Conservation (phyloP, 352 stramenopile genomes). For the Pythium brachiatum region DNA sequence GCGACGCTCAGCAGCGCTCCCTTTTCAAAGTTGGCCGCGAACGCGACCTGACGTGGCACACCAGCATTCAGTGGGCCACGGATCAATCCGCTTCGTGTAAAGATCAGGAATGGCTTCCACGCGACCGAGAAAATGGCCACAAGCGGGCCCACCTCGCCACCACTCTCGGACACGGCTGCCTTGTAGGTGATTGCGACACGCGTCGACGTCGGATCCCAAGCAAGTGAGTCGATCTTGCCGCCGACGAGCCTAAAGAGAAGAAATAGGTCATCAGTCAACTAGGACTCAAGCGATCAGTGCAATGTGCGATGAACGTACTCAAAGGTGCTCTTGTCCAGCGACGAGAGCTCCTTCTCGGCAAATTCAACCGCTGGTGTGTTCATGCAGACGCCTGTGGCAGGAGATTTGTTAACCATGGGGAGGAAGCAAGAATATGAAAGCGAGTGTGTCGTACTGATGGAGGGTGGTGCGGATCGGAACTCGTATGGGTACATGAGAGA, state of each 20-base stretch:
- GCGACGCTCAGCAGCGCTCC: slow-evolving; percentile 65
- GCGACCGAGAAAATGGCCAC: slow-evolving; percentile 69
- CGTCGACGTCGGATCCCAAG: slow-evolving; percentile 69
- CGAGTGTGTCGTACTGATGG: slow-evolving; percentile 41
- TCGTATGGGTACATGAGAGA: slow-evolving; percentile 68
- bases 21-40: slow-evolving; percentile 68
- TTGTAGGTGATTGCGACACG: slow-evolving; percentile 67
- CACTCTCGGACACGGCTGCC: slow-evolving; percentile 10
- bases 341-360: slow-evolving; percentile 54
- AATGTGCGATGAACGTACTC: too few species aligned
- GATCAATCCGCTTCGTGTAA: slow-evolving; percentile 34
- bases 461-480: slow-evolving; percentile 52
- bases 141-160: slow-evolving; percentile 40
- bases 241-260: slow-evolving; percentile 43
- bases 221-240: slow-evolving; percentile 50
- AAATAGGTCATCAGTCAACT: too few species aligned
- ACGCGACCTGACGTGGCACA: slow-evolving; percentile 51
- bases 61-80: slow-evolving; percentile 59
- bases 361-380: slow-evolving; percentile 70
- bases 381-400: slow-evolving; percentile 58
- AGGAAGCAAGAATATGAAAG: not conserved
- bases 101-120: slow-evolving; percentile 75
- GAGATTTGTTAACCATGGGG: not conserved
- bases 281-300: too few species aligned
- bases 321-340: slow-evolving; percentile 55